Base-by-base conservation (phyloP, 2,329 filamentous ascomycete species). In the Colletotrichum plurivorum region DNA sequence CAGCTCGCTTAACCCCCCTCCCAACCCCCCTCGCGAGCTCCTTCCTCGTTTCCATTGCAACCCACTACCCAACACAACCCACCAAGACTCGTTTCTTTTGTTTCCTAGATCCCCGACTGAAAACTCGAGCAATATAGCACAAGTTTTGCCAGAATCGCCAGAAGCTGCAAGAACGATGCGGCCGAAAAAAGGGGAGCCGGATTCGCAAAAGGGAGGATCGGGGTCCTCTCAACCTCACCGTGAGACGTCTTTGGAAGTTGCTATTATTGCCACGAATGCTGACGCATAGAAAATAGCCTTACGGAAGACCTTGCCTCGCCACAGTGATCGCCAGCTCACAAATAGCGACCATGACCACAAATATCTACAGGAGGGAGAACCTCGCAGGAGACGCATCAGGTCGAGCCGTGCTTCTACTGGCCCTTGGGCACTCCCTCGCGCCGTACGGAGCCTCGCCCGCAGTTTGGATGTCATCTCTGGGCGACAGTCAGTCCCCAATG, bases 301-400 rank as follows among this genome's bases (percentile, higher is more conserved):
- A 9, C 22, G 51, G 16, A 46, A 51, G 5, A 20, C 18, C 1
- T 31, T 22, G 5, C 15, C 31, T 18, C 41, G 5, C 31, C n/a
- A 15, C 8, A 48, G 25, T 36, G 39, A 20, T 25, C 16, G 15
- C 18, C 53, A 52, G 13, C 49, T 13, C 13, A 25, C 12, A 4
- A 53, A 55, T 18, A 31, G 10, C 12, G 16, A 22, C n/a, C 22
- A 39, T 22, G 51, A 56, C 16, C 16, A 36, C 55, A 58, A 56
- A 13, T n/a, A 15, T 46, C 36, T 43, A 25, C 54, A 22, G n/a
- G 51, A 41, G 22, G 61, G 48, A n/a, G 48, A 41, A 41, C 67
- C 67, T 67, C 63, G 62, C 20, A 55, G 67, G 31, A 56, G 67
- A 46, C 67, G 67, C 10, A 67, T 69, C 39, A 60, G 51, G 55